A percentile compares a stretch with the other conserved stretches of the same genome.
Evolutionary conservation across 2,329 filamentous ascomycete species (phyloP).

Genomic region (Venturia effusa): DNA sequence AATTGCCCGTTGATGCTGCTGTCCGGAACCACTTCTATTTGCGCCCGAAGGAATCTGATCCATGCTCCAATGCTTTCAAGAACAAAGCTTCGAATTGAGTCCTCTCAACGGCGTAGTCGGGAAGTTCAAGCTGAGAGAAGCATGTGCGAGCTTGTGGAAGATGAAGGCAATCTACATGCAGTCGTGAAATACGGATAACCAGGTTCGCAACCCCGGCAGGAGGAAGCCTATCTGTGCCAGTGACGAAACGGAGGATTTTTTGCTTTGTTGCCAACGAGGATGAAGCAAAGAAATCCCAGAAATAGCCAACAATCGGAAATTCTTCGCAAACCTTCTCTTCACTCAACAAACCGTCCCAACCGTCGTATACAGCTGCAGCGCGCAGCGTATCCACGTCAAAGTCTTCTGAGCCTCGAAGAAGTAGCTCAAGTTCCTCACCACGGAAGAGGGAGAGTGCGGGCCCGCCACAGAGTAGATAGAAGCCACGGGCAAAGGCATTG

Average conservation of each 20-base stretch:
- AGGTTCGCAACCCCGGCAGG: constrained; percentile 76
- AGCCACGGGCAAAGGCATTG: constrained; percentile 86
- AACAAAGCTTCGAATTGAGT: constrained; percentile 52
- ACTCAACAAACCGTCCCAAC: constrained; percentile 45
- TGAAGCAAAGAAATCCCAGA: constrained; percentile 71
- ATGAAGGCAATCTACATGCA: constrained; percentile 56
- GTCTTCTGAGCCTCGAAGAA: constrained; percentile 78
- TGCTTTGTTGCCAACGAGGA: constrained; percentile 60
- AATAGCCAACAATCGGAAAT: constrained; percentile 68
- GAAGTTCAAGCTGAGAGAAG: constrained; percentile 76
- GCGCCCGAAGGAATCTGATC: not conserved
- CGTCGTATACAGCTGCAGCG: constrained; percentile 71
- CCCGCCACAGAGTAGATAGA: constrained; percentile 83
- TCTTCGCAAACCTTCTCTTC: constrained; percentile 40
- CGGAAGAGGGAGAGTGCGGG: constrained; percentile 81
- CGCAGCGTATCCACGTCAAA: constrained; percentile 68
- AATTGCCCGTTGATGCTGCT: too few species aligned
- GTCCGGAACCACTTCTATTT: not conserved
- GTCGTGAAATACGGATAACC: constrained; percentile 62
- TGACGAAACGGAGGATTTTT: constrained; percentile 75
- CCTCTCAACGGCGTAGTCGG: constrained; percentile 57
- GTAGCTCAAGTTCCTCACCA: constrained; percentile 82
- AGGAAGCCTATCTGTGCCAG: constrained; percentile 80
- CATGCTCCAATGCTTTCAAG: constrained; percentile 64
- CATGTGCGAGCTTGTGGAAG: constrained; percentile 75